Conservation (phyloP, 2,329 filamentous ascomycete species). For the Nemania sp. region DNA sequence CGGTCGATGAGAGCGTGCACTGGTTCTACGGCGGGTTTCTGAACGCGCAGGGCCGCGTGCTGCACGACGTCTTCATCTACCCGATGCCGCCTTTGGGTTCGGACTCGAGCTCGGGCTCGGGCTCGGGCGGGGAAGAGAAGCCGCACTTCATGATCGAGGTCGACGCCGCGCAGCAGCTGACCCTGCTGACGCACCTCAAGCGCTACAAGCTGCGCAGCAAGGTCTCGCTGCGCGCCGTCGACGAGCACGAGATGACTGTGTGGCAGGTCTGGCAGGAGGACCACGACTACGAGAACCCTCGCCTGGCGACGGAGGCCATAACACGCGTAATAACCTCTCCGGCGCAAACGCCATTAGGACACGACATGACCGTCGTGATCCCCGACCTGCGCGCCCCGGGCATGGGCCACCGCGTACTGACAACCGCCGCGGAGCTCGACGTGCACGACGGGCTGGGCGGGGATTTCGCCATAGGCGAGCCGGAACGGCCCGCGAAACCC, state of each 20-base stretch:
- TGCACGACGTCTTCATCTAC: conserved; percentile 92
- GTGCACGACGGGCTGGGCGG: conserved; percentile 25
- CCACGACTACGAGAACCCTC: neutral
- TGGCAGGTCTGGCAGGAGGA: conserved; percentile 75
- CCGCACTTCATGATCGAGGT: conserved; percentile 78
- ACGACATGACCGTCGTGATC: conserved; percentile 41
- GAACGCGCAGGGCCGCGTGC: conserved; percentile 79
- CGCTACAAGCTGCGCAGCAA: conserved; percentile 86
- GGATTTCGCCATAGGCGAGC: no score
- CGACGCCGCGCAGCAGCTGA: conserved; percentile 66
- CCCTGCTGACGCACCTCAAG: conserved; percentile 72
- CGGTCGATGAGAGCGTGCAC: conserved; percentile 26
- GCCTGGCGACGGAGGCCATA: neutral
- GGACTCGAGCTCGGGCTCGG: no score
- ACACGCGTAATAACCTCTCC: no score
- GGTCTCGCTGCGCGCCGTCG: conserved; percentile 68
- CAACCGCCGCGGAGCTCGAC: conserved; percentile 10
- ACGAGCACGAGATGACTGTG: conserved; percentile 65
- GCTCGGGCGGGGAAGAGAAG: conserved; percentile 31
- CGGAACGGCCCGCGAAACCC: conserved; percentile 42
- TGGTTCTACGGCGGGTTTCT: conserved; percentile 84
- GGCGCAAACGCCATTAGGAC: conserved; percentile 19
- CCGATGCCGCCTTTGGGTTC: no score
- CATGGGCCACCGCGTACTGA: conserved; percentile 55
- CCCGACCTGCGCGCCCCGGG: conserved; percentile 58